Evolutionary conservation across 257 asterid genomes (phyloP).

Genomic region (Dorcoceras hygrometricum): DNA sequence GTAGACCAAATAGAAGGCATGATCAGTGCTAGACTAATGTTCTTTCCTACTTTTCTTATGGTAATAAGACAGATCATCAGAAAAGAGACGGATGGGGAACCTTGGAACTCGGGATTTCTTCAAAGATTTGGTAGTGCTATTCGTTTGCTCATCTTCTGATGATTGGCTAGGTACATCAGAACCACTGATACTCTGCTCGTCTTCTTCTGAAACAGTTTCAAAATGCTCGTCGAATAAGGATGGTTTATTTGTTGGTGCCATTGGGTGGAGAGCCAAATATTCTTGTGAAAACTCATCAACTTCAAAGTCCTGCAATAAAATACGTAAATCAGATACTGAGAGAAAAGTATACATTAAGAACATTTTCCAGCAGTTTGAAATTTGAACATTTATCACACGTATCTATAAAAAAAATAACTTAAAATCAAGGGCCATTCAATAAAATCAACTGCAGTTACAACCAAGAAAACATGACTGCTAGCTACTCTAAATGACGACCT

Average conservation of each 20-base stretch:
- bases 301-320: slow-evolving; percentile 64
- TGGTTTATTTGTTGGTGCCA: slow-evolving; percentile 53
- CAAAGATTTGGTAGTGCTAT: slow-evolving; percentile 30
- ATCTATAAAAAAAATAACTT: background rate
- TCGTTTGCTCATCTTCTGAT: slow-evolving; percentile 51
- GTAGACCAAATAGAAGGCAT: background rate
- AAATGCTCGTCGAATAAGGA: slow-evolving; percentile 83
- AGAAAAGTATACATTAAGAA: background rate
- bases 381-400: background rate
- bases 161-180: slow-evolving; percentile 49
- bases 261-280: slow-evolving; percentile 73
- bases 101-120: slow-evolving; percentile 58
- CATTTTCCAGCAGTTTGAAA: background rate
- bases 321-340: background rate
- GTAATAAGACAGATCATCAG: background rate
- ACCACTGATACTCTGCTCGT: slow-evolving; percentile 46
- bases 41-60: background rate
- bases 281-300: slow-evolving; percentile 70
- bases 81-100: slow-evolving; percentile 26
- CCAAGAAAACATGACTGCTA: no score
- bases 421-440: no score
- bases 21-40: background rate
- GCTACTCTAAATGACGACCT: no score
- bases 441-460: background rate
- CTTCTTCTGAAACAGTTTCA: slow-evolving; percentile 60